Base-by-base conservation (phyloP, 768 basidiomycete genomes). In the Neoboletus subvelutipes region DNA sequence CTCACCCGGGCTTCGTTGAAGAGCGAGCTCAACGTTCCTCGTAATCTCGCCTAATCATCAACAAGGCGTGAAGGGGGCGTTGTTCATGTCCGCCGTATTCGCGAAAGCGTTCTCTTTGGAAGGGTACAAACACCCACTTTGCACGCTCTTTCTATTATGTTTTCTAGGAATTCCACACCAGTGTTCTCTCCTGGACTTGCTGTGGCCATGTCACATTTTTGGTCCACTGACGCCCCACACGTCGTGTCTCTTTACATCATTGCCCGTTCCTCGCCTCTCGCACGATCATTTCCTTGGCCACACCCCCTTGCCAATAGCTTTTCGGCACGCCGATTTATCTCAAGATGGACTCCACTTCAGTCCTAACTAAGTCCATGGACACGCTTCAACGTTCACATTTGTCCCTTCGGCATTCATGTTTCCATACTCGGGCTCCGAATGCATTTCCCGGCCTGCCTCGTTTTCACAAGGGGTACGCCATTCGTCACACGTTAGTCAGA, bases 171-270 rank as follows among this genome's bases (percentile, higher is more conserved):
- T 52, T 54, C 55, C 24, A 45, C 45, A 29, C 42, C 26, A 39
- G 43, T 11, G 37, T 62, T 66, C 60, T 56, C 58, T 54, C n/a
- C 29, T 51, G 52, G 41, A 55, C 45, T 55, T 58, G 45, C 56
- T 61, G 55, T 64, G 50, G 41, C 50, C 31, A 10, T 41, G 50
- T 50, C 55, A 51, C 56, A 66, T 58, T 59, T 54, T 56, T 57
- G 60, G 64, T 55, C 56, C 41, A 26, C 55, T 42, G 46, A 57
- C 45, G 37, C 52, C 49, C 54, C 52, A 58, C 22, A 18, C 52
- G 48, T 64, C 66, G 59, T 67, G 68, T 61, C 52, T 49, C 41
- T 62, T 70, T 71, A 70, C 68, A 64, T 67, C 68, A 68, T 48
- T 7, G 24, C 31, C 37, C 47, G 26, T 22, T 45, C 48, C 41